Evolutionary conservation across 768 basidiomycete genomes (phyloP).

Genomic region (Favolaschia claudopus): DNA sequence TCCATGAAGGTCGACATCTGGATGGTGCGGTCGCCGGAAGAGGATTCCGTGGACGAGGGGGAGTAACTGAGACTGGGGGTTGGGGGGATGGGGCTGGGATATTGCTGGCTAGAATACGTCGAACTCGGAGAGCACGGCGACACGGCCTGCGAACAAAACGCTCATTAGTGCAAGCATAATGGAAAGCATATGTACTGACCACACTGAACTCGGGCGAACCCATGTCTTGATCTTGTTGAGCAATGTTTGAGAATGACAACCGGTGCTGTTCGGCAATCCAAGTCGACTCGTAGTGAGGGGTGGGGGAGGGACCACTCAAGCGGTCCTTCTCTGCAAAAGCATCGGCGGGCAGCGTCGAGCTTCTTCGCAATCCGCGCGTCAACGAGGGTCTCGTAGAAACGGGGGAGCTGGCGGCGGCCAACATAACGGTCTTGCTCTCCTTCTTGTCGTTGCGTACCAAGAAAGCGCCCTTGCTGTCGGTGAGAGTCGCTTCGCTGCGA

Average conservation of each 20-base stretch:
- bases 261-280: conserved; percentile 17
- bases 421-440: not conserved
- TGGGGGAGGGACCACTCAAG: not conserved
- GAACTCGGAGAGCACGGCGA: conserved; percentile 15
- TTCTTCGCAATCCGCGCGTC: conserved; percentile 45
- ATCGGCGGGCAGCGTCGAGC: conserved; percentile 50
- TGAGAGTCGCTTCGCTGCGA: conserved; percentile 56
- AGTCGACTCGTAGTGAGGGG: conserved; percentile 4
- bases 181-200: conserved; percentile 1
- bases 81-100: conserved; percentile 52
- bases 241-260: conserved; percentile 22
- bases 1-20: conserved; percentile 65
- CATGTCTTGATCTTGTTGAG: conserved; percentile 23
- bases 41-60: conserved; percentile 66
- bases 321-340: conserved; percentile 29
- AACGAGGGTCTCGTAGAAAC: conserved; percentile 12
- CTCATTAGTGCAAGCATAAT: not conserved
- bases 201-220: conserved; percentile 16
- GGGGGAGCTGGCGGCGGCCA: conserved; percentile 12
- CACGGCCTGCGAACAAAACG: not conserved
- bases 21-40: conserved; percentile 60
- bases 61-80: conserved; percentile 67
- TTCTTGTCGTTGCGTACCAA: conserved; percentile 28
- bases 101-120: conserved; percentile 24
- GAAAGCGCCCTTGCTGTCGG: conserved; percentile 34